Base-by-base conservation (phyloP, 768 basidiomycete species). In the Boletellus ananiceps region DNA sequence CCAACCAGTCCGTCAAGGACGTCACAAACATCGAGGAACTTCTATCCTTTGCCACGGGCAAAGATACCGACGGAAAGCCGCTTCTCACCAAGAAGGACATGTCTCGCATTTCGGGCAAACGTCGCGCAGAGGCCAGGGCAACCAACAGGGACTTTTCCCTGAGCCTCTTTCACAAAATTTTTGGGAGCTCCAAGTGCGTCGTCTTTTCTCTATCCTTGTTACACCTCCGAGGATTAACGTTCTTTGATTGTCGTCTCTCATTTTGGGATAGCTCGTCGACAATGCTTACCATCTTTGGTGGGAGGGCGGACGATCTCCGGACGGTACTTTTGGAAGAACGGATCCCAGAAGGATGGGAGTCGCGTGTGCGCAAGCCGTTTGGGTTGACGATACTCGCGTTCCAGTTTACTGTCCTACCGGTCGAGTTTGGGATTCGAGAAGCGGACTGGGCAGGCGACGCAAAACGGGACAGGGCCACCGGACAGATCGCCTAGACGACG, bases 271-370 rank as follows among this genome's bases (percentile, higher is more conserved):
- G 85, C 64, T 77, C 83, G 0, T 80, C 84, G 1, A 85, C 86
- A 2, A 54, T 92, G 49, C 67, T 88, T 9, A 78, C 76, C 1
- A 79, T 84, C 46, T 83, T 88, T 54, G 89, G 85, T 7, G 87
- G 88, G 1, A 71, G 74, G 31, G 60, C 84, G 8, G 62, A 70
- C 1, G 84, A 84, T 52, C 58, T 90, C 23, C 68, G 76, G 43
- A 51, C 74, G 1, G 52, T 86, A 29, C 64, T 91, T 33, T 58
- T 74, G 5, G 82, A 91, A 31, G 88, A 91, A 55, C 79, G 86
- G 6, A 60, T 91, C 19, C 83, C 83, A 0, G 72, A 84, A 0
- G 80, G 81, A 9, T 91, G 86, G 86, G 85, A 88, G 59, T 74
- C 88, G 0, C 70, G 75, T 18, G 60, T 80, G 15, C 72, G 75